A percentile compares a stretch with the other conserved stretches of the same genome.
Evolutionary conservation across 106 monocot genomes (phyloP).

Genomic region (Platanthera zijinensis): DNA sequence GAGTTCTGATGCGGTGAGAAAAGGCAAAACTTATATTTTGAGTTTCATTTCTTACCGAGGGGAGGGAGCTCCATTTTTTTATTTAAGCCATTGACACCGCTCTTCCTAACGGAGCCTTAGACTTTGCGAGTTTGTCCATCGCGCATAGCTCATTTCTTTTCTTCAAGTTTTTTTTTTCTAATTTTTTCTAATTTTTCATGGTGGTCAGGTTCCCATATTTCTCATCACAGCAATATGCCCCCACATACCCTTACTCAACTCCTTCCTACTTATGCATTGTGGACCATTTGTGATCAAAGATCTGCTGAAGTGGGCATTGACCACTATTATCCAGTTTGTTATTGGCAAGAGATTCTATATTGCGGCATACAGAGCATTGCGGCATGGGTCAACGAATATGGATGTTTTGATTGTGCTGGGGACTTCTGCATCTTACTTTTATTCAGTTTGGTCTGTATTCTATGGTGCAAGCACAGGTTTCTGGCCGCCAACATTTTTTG

Average conservation of each 20-base stretch:
- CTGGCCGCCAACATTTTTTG: conserved; percentile 82
- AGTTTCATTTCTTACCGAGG: too few species aligned
- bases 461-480: conserved; percentile 73
- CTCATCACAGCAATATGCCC: conserved; percentile 56
- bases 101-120: not conserved
- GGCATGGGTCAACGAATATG: conserved; percentile 94
- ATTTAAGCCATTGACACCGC: too few species aligned
- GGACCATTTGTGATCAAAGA: conserved; percentile 77
- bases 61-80: too few species aligned
- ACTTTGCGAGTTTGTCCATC: not conserved
- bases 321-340: conserved; percentile 74
- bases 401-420: conserved; percentile 91
- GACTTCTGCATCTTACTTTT: conserved; percentile 87
- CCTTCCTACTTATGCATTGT: conserved; percentile 35
- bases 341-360: conserved; percentile 88
- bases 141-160: not conserved
- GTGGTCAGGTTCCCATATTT: conserved; percentile 71
- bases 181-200: not conserved
- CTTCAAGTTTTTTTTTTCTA: not conserved
- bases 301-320: conserved; percentile 54
- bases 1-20: too few species aligned
- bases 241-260: conserved; percentile 29
- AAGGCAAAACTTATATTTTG: too few species aligned
- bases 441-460: conserved; percentile 77
- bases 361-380: conserved; percentile 85